Base-by-base conservation (phyloP, 495 filamentous ascomycete species). In the Xylaria cubensis region DNA sequence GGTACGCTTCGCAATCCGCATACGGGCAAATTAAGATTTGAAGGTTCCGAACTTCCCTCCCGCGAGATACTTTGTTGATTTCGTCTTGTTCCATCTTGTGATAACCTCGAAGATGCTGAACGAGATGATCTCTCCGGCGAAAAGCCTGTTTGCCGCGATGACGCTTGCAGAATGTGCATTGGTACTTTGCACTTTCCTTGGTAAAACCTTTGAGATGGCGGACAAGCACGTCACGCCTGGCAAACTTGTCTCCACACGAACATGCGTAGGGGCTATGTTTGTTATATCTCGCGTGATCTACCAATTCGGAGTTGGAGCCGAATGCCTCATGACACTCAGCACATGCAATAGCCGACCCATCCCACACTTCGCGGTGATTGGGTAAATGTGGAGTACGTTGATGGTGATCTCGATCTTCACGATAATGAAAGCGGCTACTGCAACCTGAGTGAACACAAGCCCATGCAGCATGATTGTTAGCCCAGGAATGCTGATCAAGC, bases 141-240 rank as follows among this genome's bases (percentile, higher is more conserved):
- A 84, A 84, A 19, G 75, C 78, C 19, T 82, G 68, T n/a, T 67
- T 75, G 34, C 78, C 82, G 42, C 77, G 77, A 70, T 82, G 71
- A 56, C 65, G 78, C 51, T 72, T 80, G 68, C 82, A 84, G 41
- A 76, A 73, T 0, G 53, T 58, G 55, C 82, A 84, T 9, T 77
- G 74, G 64, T 73, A 79, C 0, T 62, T 55, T 42, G 24, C 53
- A 7, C 15, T 55, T 4, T 66, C 63, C 29, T 73, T 67, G 15
- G 58, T 26, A 50, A 80, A 76, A 24, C 70, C 58, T 1, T 71
- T 48, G 34, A 74, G 67, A 51, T 84, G 82, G 3, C 80, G 77
- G 32, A 69, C 24, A 39, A 77, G 74, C 15, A 74, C 74, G 56
- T 83, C 80, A 3, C 19, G 15, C 15, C 80, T 73, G 1, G 78